Evolutionary conservation across 805 yeast genomes (phyloP), one percentile per base, ranked within the genome.

Genomic region (Kluyveromyces dobzhanskii): DNA sequence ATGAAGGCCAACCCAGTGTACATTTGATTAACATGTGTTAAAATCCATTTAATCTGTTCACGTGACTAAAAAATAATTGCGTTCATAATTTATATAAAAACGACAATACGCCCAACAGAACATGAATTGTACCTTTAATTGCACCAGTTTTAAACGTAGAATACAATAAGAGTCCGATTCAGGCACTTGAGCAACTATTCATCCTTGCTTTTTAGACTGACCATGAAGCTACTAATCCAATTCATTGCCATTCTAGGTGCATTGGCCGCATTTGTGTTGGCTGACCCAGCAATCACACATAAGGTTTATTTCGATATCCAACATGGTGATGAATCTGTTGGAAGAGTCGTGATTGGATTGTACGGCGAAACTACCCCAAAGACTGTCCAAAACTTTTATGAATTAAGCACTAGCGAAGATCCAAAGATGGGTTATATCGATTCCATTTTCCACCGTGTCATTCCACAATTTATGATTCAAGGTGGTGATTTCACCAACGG

Each of bases 381-480:
- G 63, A 88, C 97, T 19, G 92, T 72, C 29, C 88, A 85, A 61
- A 88, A 88, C 71, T 87, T 87, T 66, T 77, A 85, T 53, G 81
- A 82, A 54, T 71, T 87, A 61, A 69, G 86, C 37, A 68, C 78
- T 34, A 90, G 94, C 14, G 82, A 78, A 38, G 86, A 85, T 56
- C 77, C 83, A 25, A 62, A 69, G 28, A 69, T 79, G 55, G 78
- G 79, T 27, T 80, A 78, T 67, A 64, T 70, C 47, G 70, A 70
- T 44, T 74, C 83, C 12, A 67, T 71, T 41, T 81, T 81, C 76
- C 87, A 81, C 67, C 67, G 88, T 58, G 79, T 80, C 44, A 80
- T 80, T 55, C 75, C 78, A 42, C 65, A 71, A 45, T 80, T 80
- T 57, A 80, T 80, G 88, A 70, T 81, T 44, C 88, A 80, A 65